These are phyloP conservation scores for Phytophthora rubi DNA, from an alignment of 352 stramenopile genomes.

Conservation along the genomic window DNA sequence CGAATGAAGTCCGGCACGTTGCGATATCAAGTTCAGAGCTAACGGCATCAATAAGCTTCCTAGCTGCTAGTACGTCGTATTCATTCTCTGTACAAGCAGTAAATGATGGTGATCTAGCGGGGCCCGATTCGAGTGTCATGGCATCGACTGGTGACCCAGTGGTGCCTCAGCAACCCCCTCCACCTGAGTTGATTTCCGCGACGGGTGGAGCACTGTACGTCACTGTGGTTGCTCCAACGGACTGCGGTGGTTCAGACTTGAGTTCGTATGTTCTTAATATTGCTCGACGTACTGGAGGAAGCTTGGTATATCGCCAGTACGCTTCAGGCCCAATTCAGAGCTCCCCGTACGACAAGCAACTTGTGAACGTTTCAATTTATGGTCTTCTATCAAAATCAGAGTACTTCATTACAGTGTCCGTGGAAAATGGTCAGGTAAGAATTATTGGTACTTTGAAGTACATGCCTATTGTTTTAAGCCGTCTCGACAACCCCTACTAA, in stretches of 20 bases:
- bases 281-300: slow-evolving; percentile 28
- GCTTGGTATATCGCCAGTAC: slow-evolving; percentile 26
- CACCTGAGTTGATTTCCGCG: slow-evolving; percentile 36
- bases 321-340: slow-evolving; percentile 4
- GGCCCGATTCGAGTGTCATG: slow-evolving; percentile 3
- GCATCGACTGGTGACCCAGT: slow-evolving; percentile 20
- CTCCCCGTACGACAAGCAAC: slow-evolving; percentile 8
- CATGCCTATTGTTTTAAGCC: no score
- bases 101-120: slow-evolving; percentile 32
- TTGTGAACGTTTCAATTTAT: slow-evolving; percentile 41
- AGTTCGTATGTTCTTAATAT: slow-evolving; percentile 39
- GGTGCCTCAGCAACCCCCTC: slow-evolving; percentile 29
- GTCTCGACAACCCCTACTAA: slow-evolving; percentile 1
- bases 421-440: slow-evolving; percentile 27
- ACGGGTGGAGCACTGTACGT: slow-evolving; percentile 57
- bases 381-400: slow-evolving; percentile 39
- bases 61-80: slow-evolving; percentile 38
- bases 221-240: slow-evolving; percentile 37
- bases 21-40: slow-evolving; percentile 16
- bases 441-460: neutral
- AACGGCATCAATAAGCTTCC: slow-evolving; percentile 23
- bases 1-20: slow-evolving; percentile 6
- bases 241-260: slow-evolving; percentile 46
- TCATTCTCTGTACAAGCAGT: slow-evolving; percentile 36
- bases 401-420: slow-evolving; percentile 41